phyloP scores from a whole-genome alignment of 345 rosid species.

The Eucalyptus erythrocorys region DNA sequence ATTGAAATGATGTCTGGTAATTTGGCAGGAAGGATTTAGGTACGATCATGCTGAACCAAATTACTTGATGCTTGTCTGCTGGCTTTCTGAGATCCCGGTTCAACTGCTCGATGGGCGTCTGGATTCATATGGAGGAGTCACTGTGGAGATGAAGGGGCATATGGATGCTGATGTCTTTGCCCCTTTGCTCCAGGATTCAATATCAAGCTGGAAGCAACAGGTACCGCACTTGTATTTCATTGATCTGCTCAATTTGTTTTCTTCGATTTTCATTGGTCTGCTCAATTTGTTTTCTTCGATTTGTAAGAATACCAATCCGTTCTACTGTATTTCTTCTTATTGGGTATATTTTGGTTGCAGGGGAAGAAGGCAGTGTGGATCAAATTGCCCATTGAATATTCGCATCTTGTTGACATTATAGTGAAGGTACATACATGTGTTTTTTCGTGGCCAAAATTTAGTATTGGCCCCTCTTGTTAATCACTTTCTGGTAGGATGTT shows the following conservation, averaged over 20 bases:
- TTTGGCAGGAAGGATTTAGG: slow-evolving; percentile 1
- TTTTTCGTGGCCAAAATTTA: not conserved
- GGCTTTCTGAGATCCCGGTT: slow-evolving; percentile 32
- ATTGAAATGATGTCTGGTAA: not conserved
- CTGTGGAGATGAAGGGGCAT: slow-evolving; percentile 16
- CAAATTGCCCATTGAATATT: slow-evolving; percentile 30
- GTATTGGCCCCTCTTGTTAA: too few species aligned
- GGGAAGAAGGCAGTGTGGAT: slow-evolving; percentile 72
- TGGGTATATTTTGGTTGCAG: slow-evolving; percentile 10
- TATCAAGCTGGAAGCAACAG: slow-evolving; percentile 38
- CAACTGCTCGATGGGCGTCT: slow-evolving; percentile 18
- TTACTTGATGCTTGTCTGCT: slow-evolving; percentile 67
- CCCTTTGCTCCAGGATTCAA: slow-evolving; percentile 34
- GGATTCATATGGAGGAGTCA: slow-evolving; percentile 50
- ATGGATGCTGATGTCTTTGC: slow-evolving; percentile 30
- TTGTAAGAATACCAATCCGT: not conserved
- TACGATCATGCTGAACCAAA: slow-evolving; percentile 20
- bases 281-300: too few species aligned
- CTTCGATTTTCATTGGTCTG: too few species aligned
- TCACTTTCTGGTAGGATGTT: not conserved
- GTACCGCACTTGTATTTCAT: slow-evolving; percentile 3
- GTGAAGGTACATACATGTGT: slow-evolving; percentile 16
- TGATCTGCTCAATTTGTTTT: too few species aligned
- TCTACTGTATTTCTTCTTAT: not conserved
- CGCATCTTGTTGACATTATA: slow-evolving; percentile 34